A percentile compares a stretch with the other conserved stretches of the same genome.
phyloP scores from a whole-genome alignment of 2,329 filamentous ascomycete species.

The Penicillium sclerotigenum region DNA sequence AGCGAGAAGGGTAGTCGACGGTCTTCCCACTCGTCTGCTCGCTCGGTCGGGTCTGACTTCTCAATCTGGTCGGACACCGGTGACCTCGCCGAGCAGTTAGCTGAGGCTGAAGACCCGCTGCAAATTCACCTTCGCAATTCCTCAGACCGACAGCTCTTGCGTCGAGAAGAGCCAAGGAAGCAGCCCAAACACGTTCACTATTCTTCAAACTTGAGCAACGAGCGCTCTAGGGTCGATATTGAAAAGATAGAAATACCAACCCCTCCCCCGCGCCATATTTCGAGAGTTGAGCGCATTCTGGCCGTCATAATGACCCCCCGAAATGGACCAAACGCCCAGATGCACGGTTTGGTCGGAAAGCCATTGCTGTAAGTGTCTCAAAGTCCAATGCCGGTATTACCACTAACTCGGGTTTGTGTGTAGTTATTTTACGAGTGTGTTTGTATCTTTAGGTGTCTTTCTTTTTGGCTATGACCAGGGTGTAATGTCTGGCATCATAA shows the following conservation, averaged over 20 bases:
- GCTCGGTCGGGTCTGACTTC: conserved; percentile 63
- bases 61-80: conserved; percentile 91
- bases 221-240: conserved; percentile 35
- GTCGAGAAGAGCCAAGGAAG: conserved; percentile 31
- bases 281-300: conserved; percentile 66
- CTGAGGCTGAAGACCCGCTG: conserved; percentile 77
- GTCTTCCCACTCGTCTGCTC: conserved; percentile 50
- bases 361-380: conserved; percentile 71
- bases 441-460: conserved; percentile 62
- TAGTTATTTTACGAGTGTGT: conserved; percentile 91
- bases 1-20: conserved; percentile 51
- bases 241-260: conserved; percentile 70
- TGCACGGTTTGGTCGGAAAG: conserved; percentile 93
- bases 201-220: conserved; percentile 49
- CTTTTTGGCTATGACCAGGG: conserved; percentile 65
- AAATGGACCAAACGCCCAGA: conserved; percentile 63
- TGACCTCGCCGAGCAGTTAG: conserved; percentile 88
- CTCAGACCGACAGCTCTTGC: conserved; percentile 57
- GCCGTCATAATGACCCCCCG: conserved; percentile 81
- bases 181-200: conserved; percentile 69
- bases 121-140: conserved; percentile 63
- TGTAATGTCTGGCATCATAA: conserved; percentile 68
- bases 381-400: conserved; percentile 1
- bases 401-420: conserved; percentile 23
- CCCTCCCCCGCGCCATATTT: conserved; percentile 61